Evolutionary conservation across 164 flowering plant species (phyloP).

Genomic region (Dillenia turbinata): DNA sequence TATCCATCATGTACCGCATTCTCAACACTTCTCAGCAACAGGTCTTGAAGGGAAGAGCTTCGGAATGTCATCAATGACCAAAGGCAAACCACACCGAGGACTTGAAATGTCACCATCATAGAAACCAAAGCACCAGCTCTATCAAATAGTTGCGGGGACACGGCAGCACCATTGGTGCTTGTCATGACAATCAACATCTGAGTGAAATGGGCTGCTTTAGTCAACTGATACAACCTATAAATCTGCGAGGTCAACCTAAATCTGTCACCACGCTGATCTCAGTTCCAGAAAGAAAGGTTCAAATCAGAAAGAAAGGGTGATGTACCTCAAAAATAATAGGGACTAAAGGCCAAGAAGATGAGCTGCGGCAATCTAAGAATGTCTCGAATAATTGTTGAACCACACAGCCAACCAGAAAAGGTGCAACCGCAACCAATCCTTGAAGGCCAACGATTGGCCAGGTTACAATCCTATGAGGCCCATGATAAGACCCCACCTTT

Average conservation of each 20-base stretch:
- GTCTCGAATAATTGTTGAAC: slow-evolving; percentile 65
- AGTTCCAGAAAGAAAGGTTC: neutral
- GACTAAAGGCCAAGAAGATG: slow-evolving; percentile 86
- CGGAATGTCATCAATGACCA: slow-evolving; percentile 87
- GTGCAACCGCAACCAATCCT: slow-evolving; percentile 65
- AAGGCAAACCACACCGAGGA: slow-evolving; percentile 68
- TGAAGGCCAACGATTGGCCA: slow-evolving; percentile 69
- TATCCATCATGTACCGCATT: no score
- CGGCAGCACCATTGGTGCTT: slow-evolving; percentile 27
- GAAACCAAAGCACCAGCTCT: slow-evolving; percentile 50
- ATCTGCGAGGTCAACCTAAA: slow-evolving; percentile 41
- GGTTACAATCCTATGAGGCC: slow-evolving; percentile 80
- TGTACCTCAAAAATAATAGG: slow-evolving; percentile 89
- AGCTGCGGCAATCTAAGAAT: slow-evolving; percentile 35
- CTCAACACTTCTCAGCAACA: slow-evolving; percentile 69
- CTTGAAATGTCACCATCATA: slow-evolving; percentile 56
- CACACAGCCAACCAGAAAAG: slow-evolving; percentile 61
- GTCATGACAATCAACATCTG: slow-evolving; percentile 51
- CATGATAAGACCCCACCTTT: slow-evolving; percentile 84
- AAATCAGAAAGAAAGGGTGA: neutral
- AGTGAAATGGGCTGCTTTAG: slow-evolving; percentile 55
- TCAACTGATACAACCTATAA: slow-evolving; percentile 77
- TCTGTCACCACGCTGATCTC: neutral
- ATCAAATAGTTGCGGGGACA: slow-evolving; percentile 39
- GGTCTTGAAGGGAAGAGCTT: slow-evolving; percentile 95